Conservation (phyloP, 495 filamentous ascomycete genomes). For the Ramalina peruviana region DNA sequence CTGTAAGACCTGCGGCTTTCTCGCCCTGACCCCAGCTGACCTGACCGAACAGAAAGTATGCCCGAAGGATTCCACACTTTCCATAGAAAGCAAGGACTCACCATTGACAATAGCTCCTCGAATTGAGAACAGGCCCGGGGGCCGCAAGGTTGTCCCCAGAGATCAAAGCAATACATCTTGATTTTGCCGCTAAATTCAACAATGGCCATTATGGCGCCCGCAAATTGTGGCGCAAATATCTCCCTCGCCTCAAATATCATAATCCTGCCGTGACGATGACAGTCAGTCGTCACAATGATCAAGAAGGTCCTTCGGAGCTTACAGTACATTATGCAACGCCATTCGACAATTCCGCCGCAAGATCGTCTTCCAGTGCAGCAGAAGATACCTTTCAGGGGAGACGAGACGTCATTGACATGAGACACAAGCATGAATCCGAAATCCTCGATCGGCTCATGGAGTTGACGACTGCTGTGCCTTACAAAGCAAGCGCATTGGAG, state of each 20-base stretch:
- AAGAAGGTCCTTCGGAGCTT: conserved; percentile 48
- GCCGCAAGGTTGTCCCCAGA: conserved; percentile 65
- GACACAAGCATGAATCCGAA: conserved; percentile 38
- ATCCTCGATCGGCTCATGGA: conserved; percentile 58
- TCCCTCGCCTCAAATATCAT: conserved; percentile 84
- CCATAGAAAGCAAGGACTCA: conserved; percentile 25
- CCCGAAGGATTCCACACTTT: conserved; percentile 10
- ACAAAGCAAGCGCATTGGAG: conserved; percentile 49
- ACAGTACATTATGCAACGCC: conserved; percentile 54
- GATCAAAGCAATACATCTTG: conserved; percentile 70
- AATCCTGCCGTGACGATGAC: conserved; percentile 78
- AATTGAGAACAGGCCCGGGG: conserved; percentile 61
- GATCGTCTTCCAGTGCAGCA: conserved; percentile 14
- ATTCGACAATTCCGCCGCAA: conserved; percentile 16
- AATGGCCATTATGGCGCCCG: conserved; percentile 70
- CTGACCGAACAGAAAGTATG: conserved; percentile 25
- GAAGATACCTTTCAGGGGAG: conserved; percentile 20
- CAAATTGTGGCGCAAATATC: conserved; percentile 75
- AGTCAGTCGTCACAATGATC: conserved; percentile 48
- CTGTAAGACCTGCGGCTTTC: conserved; percentile 39
- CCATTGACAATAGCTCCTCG: conserved; percentile 42
- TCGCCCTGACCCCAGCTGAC: background rate
- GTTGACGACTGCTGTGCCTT: conserved; percentile 49
- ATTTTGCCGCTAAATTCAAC: conserved; percentile 52
- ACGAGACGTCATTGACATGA: conserved; percentile 47